These are phyloP conservation scores for Aspergillus funiculosus DNA, from an alignment of 495 filamentous ascomycete genomes.

Conservation along the genomic window DNA sequence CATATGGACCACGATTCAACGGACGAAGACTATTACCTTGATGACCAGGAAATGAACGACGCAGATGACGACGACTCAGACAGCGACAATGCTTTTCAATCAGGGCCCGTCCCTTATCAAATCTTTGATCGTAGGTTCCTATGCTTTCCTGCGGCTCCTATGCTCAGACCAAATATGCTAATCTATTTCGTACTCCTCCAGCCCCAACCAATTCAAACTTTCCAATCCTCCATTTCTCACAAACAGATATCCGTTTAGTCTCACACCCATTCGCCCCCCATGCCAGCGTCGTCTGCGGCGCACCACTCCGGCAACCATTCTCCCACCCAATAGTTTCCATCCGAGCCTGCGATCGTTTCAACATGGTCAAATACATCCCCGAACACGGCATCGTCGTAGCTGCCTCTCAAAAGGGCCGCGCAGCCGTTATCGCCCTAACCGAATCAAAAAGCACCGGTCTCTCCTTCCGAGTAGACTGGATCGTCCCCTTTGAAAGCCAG, in stretches of 20 bases:
- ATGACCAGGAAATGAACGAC: slow-evolving; percentile 13
- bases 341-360: slow-evolving; percentile 57
- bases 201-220: slow-evolving; percentile 26
- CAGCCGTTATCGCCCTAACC: slow-evolving; percentile 68
- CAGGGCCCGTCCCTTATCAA: slow-evolving; percentile 11
- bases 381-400: slow-evolving; percentile 72
- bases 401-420: slow-evolving; percentile 68
- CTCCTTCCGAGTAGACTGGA: slow-evolving; percentile 50
- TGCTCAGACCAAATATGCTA: slow-evolving; percentile 3
- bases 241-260: slow-evolving; percentile 53
- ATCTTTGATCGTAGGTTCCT: slow-evolving; percentile 19
- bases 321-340: slow-evolving; percentile 35
- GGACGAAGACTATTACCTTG: slow-evolving; percentile 18
- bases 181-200: slow-evolving; percentile 8
- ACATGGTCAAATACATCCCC: slow-evolving; percentile 69
- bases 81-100: slow-evolving; percentile 8
- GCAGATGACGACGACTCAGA: slow-evolving; percentile 10
- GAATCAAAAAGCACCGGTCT: slow-evolving; percentile 31
- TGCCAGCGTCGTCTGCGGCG: slow-evolving; percentile 43
- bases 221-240: slow-evolving; percentile 54
- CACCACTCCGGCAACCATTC: slow-evolving; percentile 41
- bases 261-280: slow-evolving; percentile 38
- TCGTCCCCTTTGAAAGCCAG: slow-evolving; percentile 49
- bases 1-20: slow-evolving; percentile 20
- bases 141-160: not conserved